Evolutionary conservation across 1,284 basidiomycete genomes (phyloP).

Genomic region (Cryptococcus amylolentus): DNA sequence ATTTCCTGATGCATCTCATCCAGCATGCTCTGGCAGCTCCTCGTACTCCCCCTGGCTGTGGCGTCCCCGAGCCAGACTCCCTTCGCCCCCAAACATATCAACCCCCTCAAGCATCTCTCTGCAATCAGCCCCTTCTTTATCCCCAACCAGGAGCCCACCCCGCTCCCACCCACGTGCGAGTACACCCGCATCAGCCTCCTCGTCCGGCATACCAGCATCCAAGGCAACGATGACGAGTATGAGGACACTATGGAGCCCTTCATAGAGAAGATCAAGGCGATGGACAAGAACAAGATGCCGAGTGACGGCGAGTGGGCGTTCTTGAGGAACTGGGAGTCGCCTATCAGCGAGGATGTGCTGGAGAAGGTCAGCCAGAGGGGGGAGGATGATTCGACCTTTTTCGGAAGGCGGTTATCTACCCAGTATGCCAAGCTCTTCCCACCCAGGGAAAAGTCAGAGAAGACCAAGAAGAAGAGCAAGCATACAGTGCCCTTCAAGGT

Average conservation of each 20-base stretch:
- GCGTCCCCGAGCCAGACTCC: neutral
- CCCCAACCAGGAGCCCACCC: conserved; percentile 33
- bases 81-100: conserved; percentile 4
- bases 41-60: neutral
- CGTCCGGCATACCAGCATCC: conserved; percentile 49
- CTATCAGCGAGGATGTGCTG: conserved; percentile 64
- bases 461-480: conserved; percentile 15
- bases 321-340: conserved; percentile 46
- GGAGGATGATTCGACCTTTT: conserved; percentile 41
- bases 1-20: too few relatives aligned
- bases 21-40: too few relatives aligned
- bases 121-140: conserved; percentile 47
- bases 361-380: conserved; percentile 60
- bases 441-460: conserved; percentile 19
- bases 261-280: conserved; percentile 42
- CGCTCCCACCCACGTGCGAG: conserved; percentile 32
- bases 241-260: conserved; percentile 51
- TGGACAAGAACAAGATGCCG: conserved; percentile 21
- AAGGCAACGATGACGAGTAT: conserved; percentile 52
- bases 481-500: conserved; percentile 27
- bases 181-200: conserved; percentile 37
- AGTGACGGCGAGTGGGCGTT: conserved; percentile 41
- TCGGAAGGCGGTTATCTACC: conserved; percentile 44
- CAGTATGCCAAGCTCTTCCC: conserved; percentile 48
- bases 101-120: conserved; percentile 35